phyloP scores from a whole-genome alignment of 1,284 basidiomycete species.

The Ceratobasidium sp. region DNA sequence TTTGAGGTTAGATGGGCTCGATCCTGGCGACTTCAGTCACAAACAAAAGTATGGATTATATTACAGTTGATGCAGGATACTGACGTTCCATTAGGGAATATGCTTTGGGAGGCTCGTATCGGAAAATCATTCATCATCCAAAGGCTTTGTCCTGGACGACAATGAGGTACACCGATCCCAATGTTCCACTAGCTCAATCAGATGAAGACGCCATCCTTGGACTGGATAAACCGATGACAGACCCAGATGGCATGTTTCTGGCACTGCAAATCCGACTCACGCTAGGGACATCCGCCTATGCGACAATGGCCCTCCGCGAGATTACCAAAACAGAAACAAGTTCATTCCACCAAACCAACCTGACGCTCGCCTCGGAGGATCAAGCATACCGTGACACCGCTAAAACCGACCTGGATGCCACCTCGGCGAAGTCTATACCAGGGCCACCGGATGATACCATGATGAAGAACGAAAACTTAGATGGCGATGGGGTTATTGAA shows the following conservation, averaged over 20 bases:
- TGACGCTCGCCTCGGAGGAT: constrained; percentile 82
- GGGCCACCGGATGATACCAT: background rate
- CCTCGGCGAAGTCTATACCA: background rate
- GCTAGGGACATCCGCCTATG: constrained; percentile 87
- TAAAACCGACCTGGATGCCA: constrained; percentile 4
- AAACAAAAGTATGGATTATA: constrained; percentile 76
- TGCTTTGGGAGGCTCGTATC: constrained; percentile 89
- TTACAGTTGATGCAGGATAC: background rate
- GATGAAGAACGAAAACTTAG: constrained; percentile 3
- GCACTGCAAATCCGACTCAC: constrained; percentile 81
- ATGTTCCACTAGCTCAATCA: constrained; percentile 86
- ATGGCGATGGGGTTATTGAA: background rate
- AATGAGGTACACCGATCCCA: constrained; percentile 89
- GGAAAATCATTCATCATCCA: constrained; percentile 86
- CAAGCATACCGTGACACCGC: constrained; percentile 54
- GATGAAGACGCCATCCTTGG: constrained; percentile 91
- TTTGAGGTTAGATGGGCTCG: constrained; percentile 81
- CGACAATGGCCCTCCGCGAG: constrained; percentile 93
- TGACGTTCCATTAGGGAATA: constrained; percentile 69
- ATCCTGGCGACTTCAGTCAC: constrained; percentile 82
- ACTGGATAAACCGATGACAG: constrained; percentile 69
- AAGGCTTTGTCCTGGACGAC: constrained; percentile 78
- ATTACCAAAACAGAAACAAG: constrained; percentile 92
- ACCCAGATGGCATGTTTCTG: constrained; percentile 76
- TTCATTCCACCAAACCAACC: constrained; percentile 78